phyloP scores from a whole-genome alignment of 139 green algal species.

The Coelastrella sp. region DNA sequence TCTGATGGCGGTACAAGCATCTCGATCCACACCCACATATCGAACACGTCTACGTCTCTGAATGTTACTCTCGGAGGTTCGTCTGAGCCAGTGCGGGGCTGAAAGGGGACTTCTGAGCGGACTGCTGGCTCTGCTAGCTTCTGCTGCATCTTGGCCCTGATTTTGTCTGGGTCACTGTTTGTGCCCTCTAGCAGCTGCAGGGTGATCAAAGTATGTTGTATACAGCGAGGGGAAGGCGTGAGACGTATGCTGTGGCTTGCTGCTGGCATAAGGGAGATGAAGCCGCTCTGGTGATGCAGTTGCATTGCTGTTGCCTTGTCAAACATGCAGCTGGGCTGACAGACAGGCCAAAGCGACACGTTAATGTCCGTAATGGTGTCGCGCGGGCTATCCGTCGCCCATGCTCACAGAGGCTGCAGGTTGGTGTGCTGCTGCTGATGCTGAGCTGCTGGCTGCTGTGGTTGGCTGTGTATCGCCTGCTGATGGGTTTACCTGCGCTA shows the following conservation, averaged over 20 bases:
- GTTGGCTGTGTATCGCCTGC: neutral
- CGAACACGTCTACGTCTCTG: slow-evolving; percentile 72
- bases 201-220: neutral
- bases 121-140: slow-evolving; percentile 9
- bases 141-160: slow-evolving; percentile 61
- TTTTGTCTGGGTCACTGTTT: slow-evolving; percentile 63
- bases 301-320: too few relatives aligned
- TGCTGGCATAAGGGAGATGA: too few relatives aligned
- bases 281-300: too few relatives aligned
- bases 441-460: neutral
- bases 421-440: neutral
- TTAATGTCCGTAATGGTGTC: too few relatives aligned
- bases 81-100: slow-evolving; percentile 47
- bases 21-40: slow-evolving; percentile 69
- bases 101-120: neutral
- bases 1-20: slow-evolving; percentile 64
- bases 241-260: too few relatives aligned
- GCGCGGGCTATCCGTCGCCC: too few relatives aligned
- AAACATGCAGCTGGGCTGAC: too few relatives aligned
- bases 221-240: too few relatives aligned
- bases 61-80: slow-evolving; percentile 65
- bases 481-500: slow-evolving; percentile 24
- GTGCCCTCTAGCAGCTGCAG: slow-evolving; percentile 62
- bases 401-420: too few relatives aligned
- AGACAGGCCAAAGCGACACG: too few relatives aligned